Percentiles rank a stretch among this genome's conserved stretches.
phyloP scores from a whole-genome alignment of 805 yeast species.

The Ogataea methylovora region DNA sequence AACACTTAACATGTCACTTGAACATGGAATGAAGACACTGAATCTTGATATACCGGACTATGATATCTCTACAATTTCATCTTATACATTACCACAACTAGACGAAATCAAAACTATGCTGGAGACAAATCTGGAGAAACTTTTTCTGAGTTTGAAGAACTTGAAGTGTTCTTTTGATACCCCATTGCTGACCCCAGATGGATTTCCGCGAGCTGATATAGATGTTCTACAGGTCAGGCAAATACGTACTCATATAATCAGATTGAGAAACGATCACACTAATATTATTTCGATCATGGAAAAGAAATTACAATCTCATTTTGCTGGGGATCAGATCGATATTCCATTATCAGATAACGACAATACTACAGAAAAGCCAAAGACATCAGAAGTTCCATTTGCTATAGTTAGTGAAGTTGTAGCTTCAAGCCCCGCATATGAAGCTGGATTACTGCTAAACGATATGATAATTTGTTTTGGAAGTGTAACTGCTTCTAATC shows the following conservation, averaged over 20 bases:
- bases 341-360: not conserved
- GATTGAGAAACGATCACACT: slow-evolving; percentile 63
- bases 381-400: slow-evolving; percentile 34
- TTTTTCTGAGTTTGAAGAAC: slow-evolving; percentile 34
- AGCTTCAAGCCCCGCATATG: slow-evolving; percentile 46
- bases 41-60: slow-evolving; percentile 11
- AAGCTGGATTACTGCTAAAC: slow-evolving; percentile 40
- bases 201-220: slow-evolving; percentile 79
- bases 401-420: slow-evolving; percentile 46
- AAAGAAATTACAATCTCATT: slow-evolving; percentile 34
- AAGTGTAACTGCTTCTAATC: slow-evolving; percentile 40
- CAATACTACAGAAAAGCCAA: not conserved
- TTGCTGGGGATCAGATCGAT: not conserved
- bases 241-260: slow-evolving; percentile 54
- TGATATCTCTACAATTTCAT: slow-evolving; percentile 8
- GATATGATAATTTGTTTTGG: slow-evolving; percentile 56
- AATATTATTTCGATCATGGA: slow-evolving; percentile 41
- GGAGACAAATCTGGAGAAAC: slow-evolving; percentile 31
- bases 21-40: slow-evolving; percentile 13
- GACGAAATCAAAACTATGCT: slow-evolving; percentile 27
- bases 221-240: slow-evolving; percentile 67
- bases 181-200: slow-evolving; percentile 59
- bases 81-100: slow-evolving; percentile 15
- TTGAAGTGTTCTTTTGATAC: slow-evolving; percentile 46
- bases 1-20: slow-evolving; percentile 20